Base-by-base conservation (phyloP, 768 basidiomycete genomes). In the Leccinum variicolor region DNA sequence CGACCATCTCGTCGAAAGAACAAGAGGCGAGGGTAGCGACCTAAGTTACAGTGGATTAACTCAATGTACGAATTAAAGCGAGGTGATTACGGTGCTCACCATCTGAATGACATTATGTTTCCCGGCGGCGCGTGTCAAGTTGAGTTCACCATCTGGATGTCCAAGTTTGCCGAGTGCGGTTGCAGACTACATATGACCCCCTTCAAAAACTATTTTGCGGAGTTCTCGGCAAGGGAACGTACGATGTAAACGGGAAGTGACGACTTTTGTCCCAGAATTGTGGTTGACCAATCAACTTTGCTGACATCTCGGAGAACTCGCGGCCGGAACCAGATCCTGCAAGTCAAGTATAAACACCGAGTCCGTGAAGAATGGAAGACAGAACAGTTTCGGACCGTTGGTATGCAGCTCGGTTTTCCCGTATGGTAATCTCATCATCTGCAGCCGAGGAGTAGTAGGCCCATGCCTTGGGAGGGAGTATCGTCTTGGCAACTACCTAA, bases 1-100 rank as follows among this genome's bases (percentile, higher is more conserved):
- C 89, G 14, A 97, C 79, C 50, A 98, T 84, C 71, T 98, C 94
- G 69, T 98, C 94, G 71, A 98, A 97, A 0, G 92, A 91, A 72
- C 94, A 98, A 0, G 92, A 94, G 0, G 96, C 92, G 19, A 98
- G 78, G 0, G 97, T 98, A 2, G 95, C 93, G 53, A 98, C 95
- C 95, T 95, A 33, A 33, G 6, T 36, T 45, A 25, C 19, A 14
- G 26, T 25, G 41, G 19, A 43, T 43, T 5, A 48, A 23, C 3
- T 5, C 3, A 17, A 25, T n/a, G 11, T 11, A 43, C 41, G 1
- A 19, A 43, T 43, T 21, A 52, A 49, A 39, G 52, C 50, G 14
- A n/a, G n/a, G n/a, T n/a, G n/a, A n/a, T 26, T n/a, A 15, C 26
- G 31, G 4, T 43, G 62, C 60, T 49, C 21, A 85, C 86, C 88